Base-by-base conservation (phyloP, 2,329 filamentous ascomycete species). In the Beauveria australis region DNA sequence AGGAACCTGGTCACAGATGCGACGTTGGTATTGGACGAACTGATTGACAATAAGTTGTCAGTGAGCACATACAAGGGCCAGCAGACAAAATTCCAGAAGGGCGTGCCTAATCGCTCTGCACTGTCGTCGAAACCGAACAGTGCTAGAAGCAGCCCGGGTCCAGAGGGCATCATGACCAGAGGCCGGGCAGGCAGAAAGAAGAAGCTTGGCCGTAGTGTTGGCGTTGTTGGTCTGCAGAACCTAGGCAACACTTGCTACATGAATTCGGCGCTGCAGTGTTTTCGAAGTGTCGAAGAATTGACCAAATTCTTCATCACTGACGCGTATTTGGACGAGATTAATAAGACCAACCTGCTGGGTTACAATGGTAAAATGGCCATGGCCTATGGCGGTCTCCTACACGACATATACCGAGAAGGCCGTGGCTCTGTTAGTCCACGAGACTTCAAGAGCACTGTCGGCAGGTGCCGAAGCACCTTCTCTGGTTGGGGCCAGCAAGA, bases 201-300 rank as follows among this genome's bases (percentile, higher is more conserved):
- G 65, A 86, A 85, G 66, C 83, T 86, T 44, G 89, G 89, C 10
- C 85, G 86, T 63, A 84, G 85, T 14, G 75, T 86, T 40, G 94
- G 94, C 37, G 88, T 87, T 46, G 89, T 92, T 47, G 94, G 94
- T 40, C 78, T 99, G 57, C 86, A 84, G 64, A 99, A 99, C 69
- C 78, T 99, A 16, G 94, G 94, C 53, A 99, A 99, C 69, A 97
- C 94, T 0, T 99, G 94, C 75, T 99, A 99, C 76, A 97, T 97
- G 92, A 97, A 97, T 74, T 96, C 93, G 24, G 94, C 94, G 10
- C 79, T 97, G 59, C 94, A 99, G 72, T 99, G 94, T 72, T 85
- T 99, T 56, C 87, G 93, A 55, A 95, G 91, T 67, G 92, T 97
- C 0, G 91, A 96, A 70, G 94, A 99, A 73, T 77, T 99, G 64